phyloP scores from a whole-genome alignment of 257 asterid genomes.

The Thymus quinquecostatus region DNA sequence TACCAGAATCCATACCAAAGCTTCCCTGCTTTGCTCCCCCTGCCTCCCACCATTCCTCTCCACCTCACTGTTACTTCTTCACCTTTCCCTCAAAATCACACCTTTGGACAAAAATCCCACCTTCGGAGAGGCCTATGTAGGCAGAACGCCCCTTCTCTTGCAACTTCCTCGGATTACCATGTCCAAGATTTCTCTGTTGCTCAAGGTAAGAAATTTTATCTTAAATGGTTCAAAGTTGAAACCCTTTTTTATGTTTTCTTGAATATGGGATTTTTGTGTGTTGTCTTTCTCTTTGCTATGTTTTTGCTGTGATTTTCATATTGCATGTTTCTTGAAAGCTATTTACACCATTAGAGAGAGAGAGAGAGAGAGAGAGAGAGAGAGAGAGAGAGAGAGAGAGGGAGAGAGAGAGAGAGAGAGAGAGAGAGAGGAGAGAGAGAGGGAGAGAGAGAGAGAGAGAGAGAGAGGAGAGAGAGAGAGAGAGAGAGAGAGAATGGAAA shows the following conservation, averaged over 20 bases:
- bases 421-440: too few relatives aligned
- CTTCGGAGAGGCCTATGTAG: slow-evolving; percentile 46
- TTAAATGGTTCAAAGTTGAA: slow-evolving; percentile 8
- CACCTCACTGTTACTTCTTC: slow-evolving; percentile 49
- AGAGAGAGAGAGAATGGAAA: too few relatives aligned
- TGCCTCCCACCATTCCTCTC: slow-evolving; percentile 66
- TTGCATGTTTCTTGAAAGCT: slow-evolving; percentile 20
- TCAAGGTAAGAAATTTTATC: slow-evolving; percentile 44
- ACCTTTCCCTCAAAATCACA: slow-evolving; percentile 54
- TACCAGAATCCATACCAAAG: slow-evolving; percentile 60
- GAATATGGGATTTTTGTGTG: neutral
- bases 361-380: too few relatives aligned
- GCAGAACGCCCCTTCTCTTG: slow-evolving; percentile 41
- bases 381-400: too few relatives aligned
- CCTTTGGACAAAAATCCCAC: slow-evolving; percentile 59
- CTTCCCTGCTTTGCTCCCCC: slow-evolving; percentile 77
- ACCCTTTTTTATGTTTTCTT: slow-evolving; percentile 11
- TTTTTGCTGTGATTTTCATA: neutral
- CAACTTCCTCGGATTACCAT: slow-evolving; percentile 60
- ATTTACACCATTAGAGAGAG: too few relatives aligned
- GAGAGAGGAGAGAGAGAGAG: too few relatives aligned
- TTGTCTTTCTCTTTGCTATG: slow-evolving; percentile 2
- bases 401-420: too few relatives aligned
- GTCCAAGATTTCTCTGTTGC: slow-evolving; percentile 49
- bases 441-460: too few relatives aligned